Evolutionary conservation across 169 alveolate species (phyloP), one percentile per base, ranked within the genome.

Genomic region (Pseudocohnilembus persalinus): DNA sequence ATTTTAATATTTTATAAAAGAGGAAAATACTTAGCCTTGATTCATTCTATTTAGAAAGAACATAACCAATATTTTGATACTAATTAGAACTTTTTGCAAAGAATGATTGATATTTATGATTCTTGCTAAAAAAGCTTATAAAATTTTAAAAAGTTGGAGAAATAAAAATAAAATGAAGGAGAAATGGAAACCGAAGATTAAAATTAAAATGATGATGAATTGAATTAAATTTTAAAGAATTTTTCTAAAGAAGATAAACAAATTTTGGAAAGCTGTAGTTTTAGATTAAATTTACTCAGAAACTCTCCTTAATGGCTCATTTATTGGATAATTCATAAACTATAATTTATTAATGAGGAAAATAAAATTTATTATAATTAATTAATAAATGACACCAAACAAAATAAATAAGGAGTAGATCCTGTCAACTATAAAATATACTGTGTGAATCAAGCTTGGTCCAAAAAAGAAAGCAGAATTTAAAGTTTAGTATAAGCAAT

Each of bases 401-500:
- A 82, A 80, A 84, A 78, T 76, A n/a, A n/a, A n/a, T n/a, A n/a
- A n/a, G n/a, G n/a, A n/a, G n/a, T n/a, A n/a, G 83, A 26, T 74
- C 35, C 63, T 32, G 25, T 76, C 76, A 64, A 77, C 49, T n/a
- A 73, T 31, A 32, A 31, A 73, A 74, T 73, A 76, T 78, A 73
- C 35, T 29, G 73, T 26, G 29, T 82, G 49, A 26, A 74, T 74
- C 25, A 49, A 20, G 87, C 75, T 0, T 35, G 64, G 25, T 29
- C 32, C 31, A 32, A 73, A 73, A 30, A 74, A 34, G 87, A 82
- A 1, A 80, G 73, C 29, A 89, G 96, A 83, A 91, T 94, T 26
- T 88, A 91, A 82, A 92, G 93, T 74, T 77, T 95, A 29, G 96
- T 95, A 29, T 92, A 94, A 27, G 92, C 98, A 63, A 30, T 95